A percentile compares a stretch with the other conserved stretches of the same genome.
phyloP scores from a whole-genome alignment of 1,139 yeast species.

The Taiozyma onychis region DNA sequence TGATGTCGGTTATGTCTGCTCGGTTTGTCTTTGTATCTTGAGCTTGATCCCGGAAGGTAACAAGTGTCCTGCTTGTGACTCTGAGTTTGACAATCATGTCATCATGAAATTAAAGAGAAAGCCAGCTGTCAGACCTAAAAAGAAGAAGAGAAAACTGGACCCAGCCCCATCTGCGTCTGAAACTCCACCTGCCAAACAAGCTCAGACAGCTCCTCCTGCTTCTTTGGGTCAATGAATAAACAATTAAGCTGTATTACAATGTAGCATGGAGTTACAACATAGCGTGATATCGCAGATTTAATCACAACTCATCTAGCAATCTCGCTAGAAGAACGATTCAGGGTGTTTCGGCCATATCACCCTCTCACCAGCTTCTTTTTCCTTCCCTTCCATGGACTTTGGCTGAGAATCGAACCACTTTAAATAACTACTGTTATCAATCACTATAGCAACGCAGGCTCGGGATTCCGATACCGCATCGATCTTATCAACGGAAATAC shows the following conservation, averaged over 20 bases:
- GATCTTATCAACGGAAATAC: too few relatives aligned
- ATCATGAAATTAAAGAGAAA: conserved; percentile 47
- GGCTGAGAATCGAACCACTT: too few relatives aligned
- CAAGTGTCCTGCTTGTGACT: conserved; percentile 62
- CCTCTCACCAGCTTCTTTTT: too few relatives aligned
- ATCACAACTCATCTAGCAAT: too few relatives aligned
- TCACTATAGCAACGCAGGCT: too few relatives aligned
- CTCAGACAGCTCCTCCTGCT: neutral
- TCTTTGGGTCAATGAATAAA: neutral
- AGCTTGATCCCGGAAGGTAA: conserved; percentile 47
- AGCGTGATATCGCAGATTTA: neutral
- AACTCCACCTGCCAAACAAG: neutral
- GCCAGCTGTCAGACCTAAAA: conserved; percentile 44
- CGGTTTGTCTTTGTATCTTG: conserved; percentile 81
- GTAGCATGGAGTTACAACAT: neutral
- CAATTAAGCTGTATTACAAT: neutral
- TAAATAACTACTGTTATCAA: too few relatives aligned
- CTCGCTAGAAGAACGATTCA: too few relatives aligned
- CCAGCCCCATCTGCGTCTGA: neutral
- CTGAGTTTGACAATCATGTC: conserved; percentile 55
- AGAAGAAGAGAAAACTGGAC: conserved; percentile 33
- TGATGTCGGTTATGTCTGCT: conserved; percentile 91
- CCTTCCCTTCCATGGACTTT: too few relatives aligned
- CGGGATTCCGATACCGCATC: too few relatives aligned
- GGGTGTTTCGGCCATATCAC: too few relatives aligned